Evolutionary conservation across 1,139 yeast genomes (phyloP).

Genomic region (Yarrowia galli): DNA sequence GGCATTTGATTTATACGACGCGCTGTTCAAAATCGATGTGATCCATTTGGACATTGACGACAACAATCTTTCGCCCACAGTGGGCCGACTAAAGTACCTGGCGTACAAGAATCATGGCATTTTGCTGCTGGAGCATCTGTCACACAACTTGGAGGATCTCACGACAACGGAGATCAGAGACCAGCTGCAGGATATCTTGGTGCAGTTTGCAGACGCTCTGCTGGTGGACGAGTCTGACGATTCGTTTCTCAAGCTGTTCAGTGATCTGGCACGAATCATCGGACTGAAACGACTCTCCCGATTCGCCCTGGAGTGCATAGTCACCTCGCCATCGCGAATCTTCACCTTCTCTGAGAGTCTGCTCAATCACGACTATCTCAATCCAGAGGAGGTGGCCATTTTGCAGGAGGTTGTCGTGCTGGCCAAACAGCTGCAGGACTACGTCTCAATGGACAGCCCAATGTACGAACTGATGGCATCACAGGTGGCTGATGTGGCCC

Average conservation of each 20-base stretch:
- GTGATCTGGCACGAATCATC: conserved; percentile 46
- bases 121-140: conserved; percentile 63
- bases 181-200: conserved; percentile 47
- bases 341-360: conserved; percentile 45
- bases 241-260: conserved; percentile 46
- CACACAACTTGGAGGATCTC: conserved; percentile 41
- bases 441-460: conserved; percentile 16
- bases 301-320: conserved; percentile 69
- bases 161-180: conserved; percentile 42
- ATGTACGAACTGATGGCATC: conserved; percentile 18
- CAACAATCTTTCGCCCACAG: conserved; percentile 65
- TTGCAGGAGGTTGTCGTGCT: neutral
- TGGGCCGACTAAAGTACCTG: conserved; percentile 75
- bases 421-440: conserved; percentile 24
- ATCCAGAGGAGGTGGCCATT: conserved; percentile 44
- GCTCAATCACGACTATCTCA: conserved; percentile 42
- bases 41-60: conserved; percentile 51
- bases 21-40: conserved; percentile 72
- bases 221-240: conserved; percentile 50
- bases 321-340: conserved; percentile 46
- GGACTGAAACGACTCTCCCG: conserved; percentile 61
- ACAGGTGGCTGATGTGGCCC: neutral
- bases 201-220: conserved; percentile 50
- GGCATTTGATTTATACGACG: conserved; percentile 66
- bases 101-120: conserved; percentile 84